Conservation (phyloP, 2,329 filamentous ascomycete genomes). For the Colletotrichum lupini region DNA sequence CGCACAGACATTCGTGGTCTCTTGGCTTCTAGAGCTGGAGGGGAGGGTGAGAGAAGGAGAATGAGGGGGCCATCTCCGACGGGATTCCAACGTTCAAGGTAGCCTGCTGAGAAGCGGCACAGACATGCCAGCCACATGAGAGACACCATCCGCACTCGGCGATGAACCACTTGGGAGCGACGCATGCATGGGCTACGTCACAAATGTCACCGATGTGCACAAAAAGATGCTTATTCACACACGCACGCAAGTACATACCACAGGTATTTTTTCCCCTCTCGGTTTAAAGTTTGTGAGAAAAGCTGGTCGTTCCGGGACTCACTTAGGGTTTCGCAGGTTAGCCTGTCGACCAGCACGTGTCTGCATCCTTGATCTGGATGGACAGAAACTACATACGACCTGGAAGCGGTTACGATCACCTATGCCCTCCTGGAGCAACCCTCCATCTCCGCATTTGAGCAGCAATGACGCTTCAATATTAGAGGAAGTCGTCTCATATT, state of each 20-base stretch:
- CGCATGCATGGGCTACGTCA: constrained; percentile 30
- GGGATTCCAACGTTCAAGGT: constrained; percentile 8
- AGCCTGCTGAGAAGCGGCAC: constrained; percentile 17
- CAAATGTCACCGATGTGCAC: constrained; percentile 22
- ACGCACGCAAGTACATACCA: background rate
- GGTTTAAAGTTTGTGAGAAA: background rate
- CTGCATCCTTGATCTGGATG: constrained; percentile 22
- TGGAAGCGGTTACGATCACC: constrained; percentile 22
- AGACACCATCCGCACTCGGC: constrained; percentile 6
- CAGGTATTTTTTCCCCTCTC: background rate
- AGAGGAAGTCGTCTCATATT: background rate
- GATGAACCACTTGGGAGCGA: constrained; percentile 12
- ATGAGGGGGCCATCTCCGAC: background rate
- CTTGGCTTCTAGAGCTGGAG: constrained; percentile 28
- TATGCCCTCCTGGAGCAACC: constrained; percentile 19
- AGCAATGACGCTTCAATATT: background rate
- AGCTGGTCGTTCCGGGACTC: background rate
- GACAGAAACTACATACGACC: background rate
- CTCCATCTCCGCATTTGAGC: constrained; percentile 9
- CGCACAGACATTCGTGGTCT: constrained; percentile 28
- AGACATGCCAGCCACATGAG: background rate
- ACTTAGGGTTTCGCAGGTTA: constrained; percentile 26
- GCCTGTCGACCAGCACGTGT: constrained; percentile 20
- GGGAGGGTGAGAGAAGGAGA: background rate
- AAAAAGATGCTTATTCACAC: constrained; percentile 11